Evolutionary conservation across 345 rosid genomes (phyloP).

Genomic region (Excoecaria cochinchinensis): DNA sequence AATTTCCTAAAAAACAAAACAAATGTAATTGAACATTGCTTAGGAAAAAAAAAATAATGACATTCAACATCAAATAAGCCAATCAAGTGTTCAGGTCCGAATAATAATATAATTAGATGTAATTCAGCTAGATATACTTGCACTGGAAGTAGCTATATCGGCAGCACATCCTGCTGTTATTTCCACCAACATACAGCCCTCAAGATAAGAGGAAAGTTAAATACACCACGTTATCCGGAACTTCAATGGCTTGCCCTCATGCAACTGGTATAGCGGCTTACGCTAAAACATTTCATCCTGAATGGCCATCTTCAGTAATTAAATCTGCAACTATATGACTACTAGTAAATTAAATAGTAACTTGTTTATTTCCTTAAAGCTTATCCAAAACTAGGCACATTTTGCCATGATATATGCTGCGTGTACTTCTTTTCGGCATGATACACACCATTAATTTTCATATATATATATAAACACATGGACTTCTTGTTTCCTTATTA

Average conservation of each 20-base stretch:
- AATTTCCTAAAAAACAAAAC: too few relatives aligned
- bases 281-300: constrained; percentile 43
- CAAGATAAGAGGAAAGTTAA: constrained; percentile 27
- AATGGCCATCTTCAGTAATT: constrained; percentile 59
- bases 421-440: too few relatives aligned
- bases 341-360: constrained; percentile 46
- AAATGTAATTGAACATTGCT: too few relatives aligned
- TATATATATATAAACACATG: too few relatives aligned
- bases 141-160: constrained; percentile 46
- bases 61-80: too few relatives aligned
- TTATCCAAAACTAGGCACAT: background rate
- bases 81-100: too few relatives aligned
- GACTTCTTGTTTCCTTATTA: too few relatives aligned
- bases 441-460: too few relatives aligned
- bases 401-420: too few relatives aligned
- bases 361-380: too few relatives aligned
- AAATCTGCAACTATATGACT: constrained; percentile 49
- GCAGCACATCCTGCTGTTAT: constrained; percentile 41
- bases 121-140: constrained; percentile 47
- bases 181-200: constrained; percentile 12
- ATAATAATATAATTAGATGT: too few relatives aligned
- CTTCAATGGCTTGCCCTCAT: constrained; percentile 64
- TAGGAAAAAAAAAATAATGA: too few relatives aligned
- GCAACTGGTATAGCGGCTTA: constrained; percentile 47
- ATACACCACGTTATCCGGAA: constrained; percentile 41